Conservation (phyloP, 176 grass and related monocot species). For the Typha latifolia region DNA sequence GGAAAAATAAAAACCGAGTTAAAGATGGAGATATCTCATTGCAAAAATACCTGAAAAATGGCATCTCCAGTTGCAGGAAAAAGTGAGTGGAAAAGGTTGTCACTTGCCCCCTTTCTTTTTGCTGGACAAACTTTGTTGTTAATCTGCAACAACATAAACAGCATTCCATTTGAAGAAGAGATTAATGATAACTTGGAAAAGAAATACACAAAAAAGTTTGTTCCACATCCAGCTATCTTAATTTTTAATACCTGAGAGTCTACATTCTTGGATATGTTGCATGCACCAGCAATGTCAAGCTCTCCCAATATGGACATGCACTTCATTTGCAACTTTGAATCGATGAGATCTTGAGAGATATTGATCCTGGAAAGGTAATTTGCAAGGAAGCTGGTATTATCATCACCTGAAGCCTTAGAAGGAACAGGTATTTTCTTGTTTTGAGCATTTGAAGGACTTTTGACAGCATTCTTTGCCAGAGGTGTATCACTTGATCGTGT, state of each 20-base stretch:
- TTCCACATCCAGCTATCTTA: not conserved
- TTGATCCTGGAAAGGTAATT: slow-evolving; percentile 54
- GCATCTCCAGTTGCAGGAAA: slow-evolving; percentile 35
- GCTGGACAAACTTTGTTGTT: slow-evolving; percentile 17
- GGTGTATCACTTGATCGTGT: slow-evolving; percentile 28
- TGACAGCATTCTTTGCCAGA: slow-evolving; percentile 2
- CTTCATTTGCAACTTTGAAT: slow-evolving; percentile 55
- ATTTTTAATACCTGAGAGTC: slow-evolving; percentile 19
- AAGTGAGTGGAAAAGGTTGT: slow-evolving; percentile 44
- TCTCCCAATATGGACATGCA: slow-evolving; percentile 48
- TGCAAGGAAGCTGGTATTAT: slow-evolving; percentile 36
- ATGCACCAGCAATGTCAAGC: slow-evolving; percentile 21
- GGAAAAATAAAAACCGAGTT: not conserved
- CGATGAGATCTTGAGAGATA: slow-evolving; percentile 59
- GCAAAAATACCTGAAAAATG: slow-evolving; percentile 55
- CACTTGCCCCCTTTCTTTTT: slow-evolving; percentile 34
- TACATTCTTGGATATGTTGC: not conserved
- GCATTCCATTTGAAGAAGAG: not conserved
- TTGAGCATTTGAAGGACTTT: slow-evolving; percentile 16
- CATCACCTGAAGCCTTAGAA: slow-evolving; percentile 30
- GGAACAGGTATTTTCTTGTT: slow-evolving; percentile 12
- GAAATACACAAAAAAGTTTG: slow-evolving; percentile 2
- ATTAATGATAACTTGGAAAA: slow-evolving; percentile 25
- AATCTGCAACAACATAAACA: slow-evolving; percentile 26
- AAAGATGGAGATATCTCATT: not conserved